These are phyloP conservation scores for Jamesozyma gamospora DNA, from an alignment of 805 yeast genomes.

Conservation along the genomic window DNA sequence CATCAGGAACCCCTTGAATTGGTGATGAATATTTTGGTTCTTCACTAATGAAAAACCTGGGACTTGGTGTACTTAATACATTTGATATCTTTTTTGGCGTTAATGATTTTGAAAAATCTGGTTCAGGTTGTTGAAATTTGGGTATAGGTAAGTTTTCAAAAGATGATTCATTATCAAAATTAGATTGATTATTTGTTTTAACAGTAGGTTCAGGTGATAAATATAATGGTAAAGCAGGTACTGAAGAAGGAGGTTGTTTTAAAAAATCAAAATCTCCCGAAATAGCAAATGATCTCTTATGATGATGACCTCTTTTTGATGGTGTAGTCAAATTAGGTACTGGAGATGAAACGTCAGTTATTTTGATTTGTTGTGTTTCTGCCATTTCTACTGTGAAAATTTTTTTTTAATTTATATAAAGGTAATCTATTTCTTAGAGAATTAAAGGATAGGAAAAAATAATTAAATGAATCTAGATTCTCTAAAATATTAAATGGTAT, in stretches of 20 bases:
- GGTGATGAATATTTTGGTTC: constrained; percentile 25
- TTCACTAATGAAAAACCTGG: constrained; percentile 26
- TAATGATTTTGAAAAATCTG: not conserved
- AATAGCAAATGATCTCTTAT: constrained; percentile 78
- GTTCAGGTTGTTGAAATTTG: not conserved
- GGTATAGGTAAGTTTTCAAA: not conserved
- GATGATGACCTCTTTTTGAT: constrained; percentile 54
- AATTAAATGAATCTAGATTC: no score
- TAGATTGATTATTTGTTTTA: not conserved
- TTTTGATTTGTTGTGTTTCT: constrained; percentile 15
- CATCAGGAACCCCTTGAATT: constrained; percentile 37
- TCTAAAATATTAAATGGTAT: no score
- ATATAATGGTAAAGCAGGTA: constrained; percentile 1
- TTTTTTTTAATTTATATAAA: no score
- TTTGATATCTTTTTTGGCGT: constrained; percentile 5
- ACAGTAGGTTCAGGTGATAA: not conserved
- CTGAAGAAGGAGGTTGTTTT: constrained; percentile 16
- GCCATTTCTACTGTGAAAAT: constrained; percentile 1
- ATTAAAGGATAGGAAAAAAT: no score
- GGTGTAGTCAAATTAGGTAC: constrained; percentile 17
- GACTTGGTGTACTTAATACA: constrained; percentile 12
- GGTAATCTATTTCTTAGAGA: no score
- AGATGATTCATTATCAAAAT: not conserved
- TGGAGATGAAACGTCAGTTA: constrained; percentile 8
- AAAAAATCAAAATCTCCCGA: constrained; percentile 70